phyloP scores from a whole-genome alignment of 78 protist species.

The Abeoforma whisleri region DNA sequence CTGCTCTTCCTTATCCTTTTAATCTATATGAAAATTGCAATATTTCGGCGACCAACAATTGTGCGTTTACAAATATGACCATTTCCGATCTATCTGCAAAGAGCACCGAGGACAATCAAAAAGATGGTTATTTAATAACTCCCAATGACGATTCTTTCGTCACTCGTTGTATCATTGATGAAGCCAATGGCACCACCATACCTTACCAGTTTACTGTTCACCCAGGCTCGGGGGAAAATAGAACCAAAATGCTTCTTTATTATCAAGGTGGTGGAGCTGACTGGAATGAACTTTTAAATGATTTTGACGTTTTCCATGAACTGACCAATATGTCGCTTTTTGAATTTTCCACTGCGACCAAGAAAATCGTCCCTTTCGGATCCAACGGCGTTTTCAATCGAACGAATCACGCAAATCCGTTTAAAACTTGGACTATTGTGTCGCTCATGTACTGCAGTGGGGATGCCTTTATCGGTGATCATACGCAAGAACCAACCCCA shows the following conservation, averaged over 20 bases:
- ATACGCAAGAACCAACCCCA: background rate
- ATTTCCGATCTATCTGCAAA: no score
- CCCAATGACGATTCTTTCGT: background rate
- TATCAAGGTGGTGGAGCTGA: slow-evolving; percentile 20
- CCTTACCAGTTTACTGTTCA: background rate
- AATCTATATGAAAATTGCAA: no score
- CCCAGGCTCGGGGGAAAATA: background rate
- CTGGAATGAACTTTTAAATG: slow-evolving; percentile 10
- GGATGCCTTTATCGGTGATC: background rate
- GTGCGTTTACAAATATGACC: background rate
- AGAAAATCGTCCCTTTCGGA: background rate
- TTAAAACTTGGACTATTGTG: background rate
- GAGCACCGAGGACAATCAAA: background rate
- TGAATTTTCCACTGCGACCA: background rate
- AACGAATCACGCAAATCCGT: background rate
- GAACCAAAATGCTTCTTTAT: background rate
- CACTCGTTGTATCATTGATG: background rate
- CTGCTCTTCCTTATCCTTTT: no score
- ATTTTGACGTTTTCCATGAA: background rate
- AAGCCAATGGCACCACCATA: no score
- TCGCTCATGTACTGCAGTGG: background rate
- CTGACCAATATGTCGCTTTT: background rate
- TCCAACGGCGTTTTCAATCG: background rate
- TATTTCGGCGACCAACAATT: background rate
- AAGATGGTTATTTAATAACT: background rate